A percentile compares a stretch with the other conserved stretches of the same genome.
These are phyloP conservation scores for Apiotrichum sp. DNA, from an alignment of 1,284 basidiomycete genomes.

Conservation along the genomic window DNA sequence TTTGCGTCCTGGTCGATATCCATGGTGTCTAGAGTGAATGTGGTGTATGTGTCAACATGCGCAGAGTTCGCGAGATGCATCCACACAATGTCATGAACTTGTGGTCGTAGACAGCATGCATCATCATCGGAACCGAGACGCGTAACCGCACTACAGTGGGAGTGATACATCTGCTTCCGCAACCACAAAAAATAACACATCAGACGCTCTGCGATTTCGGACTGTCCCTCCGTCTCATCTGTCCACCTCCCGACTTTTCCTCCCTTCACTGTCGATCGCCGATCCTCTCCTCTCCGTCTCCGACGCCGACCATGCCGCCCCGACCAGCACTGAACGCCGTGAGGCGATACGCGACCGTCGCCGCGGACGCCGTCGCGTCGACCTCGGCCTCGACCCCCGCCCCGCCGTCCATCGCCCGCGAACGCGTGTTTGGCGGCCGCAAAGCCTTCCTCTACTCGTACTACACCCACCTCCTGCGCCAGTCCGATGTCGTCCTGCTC, in stretches of 20 bases:
- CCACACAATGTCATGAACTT: not conserved
- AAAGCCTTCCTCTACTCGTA: conserved; percentile 46
- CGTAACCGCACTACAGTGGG: conserved; percentile 12
- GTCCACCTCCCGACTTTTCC: conserved; percentile 12
- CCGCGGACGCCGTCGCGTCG: conserved; percentile 27
- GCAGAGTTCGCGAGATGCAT: too few relatives aligned
- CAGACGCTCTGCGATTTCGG: not conserved
- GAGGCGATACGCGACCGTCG: conserved; percentile 13
- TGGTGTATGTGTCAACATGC: not conserved
- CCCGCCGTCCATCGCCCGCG: not conserved
- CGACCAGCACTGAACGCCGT: conserved; percentile 13
- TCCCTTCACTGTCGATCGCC: not conserved
- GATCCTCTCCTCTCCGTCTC: not conserved
- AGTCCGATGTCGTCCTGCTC: conserved; percentile 43
- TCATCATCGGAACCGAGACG: conserved; percentile 5
- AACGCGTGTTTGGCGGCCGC: conserved; percentile 37
- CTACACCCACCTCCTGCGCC: conserved; percentile 43
- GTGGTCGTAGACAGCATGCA: not conserved
- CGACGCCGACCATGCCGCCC: conserved; percentile 12
- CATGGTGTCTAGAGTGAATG: conserved; percentile 21
- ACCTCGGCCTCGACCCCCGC: not conserved
- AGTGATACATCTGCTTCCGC: conserved; percentile 7
- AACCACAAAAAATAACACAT: not conserved
- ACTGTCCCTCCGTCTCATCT: too few relatives aligned
- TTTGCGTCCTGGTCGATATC: conserved; percentile 52